Percentiles rank a stretch among this genome's conserved stretches.
Conservation (phyloP, 495 filamentous ascomycete genomes). For the Annulohypoxylon moriforme region DNA sequence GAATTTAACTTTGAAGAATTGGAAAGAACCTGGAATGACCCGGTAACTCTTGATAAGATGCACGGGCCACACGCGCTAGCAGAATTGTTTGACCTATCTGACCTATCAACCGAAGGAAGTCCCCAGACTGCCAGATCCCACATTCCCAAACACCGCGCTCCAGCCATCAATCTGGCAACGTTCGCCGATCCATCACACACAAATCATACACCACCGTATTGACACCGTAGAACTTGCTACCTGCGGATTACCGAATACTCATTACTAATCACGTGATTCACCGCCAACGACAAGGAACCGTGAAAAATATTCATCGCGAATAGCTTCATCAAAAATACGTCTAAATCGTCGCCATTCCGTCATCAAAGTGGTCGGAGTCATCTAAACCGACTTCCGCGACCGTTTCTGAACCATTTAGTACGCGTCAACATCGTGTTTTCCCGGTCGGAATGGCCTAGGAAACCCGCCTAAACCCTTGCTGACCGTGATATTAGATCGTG, state of each 20-base stretch:
- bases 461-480: constrained; percentile 28
- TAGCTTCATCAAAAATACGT: constrained; percentile 42
- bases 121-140: constrained; percentile 5
- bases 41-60: background rate
- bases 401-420: constrained; percentile 27
- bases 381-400: constrained; percentile 33
- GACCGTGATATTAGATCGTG: constrained; percentile 56
- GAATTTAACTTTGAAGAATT: background rate
- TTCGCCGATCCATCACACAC: constrained; percentile 44
- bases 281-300: constrained; percentile 46
- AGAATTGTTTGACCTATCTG: constrained; percentile 24
- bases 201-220: constrained; percentile 37
- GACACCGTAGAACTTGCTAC: constrained; percentile 23
- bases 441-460: constrained; percentile 21
- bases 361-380: constrained; percentile 43
- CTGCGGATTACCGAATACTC: constrained; percentile 34
- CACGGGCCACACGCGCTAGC: constrained; percentile 26
- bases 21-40: background rate
- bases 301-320: constrained; percentile 49
- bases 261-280: constrained; percentile 52
- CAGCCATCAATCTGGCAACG: constrained; percentile 48
- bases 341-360: constrained; percentile 36
- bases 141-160: constrained; percentile 21
- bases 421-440: constrained; percentile 36
- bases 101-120: constrained; percentile 9